phyloP scores from a whole-genome alignment of 805 yeast species.

The Kodamaea fukazawae region DNA sequence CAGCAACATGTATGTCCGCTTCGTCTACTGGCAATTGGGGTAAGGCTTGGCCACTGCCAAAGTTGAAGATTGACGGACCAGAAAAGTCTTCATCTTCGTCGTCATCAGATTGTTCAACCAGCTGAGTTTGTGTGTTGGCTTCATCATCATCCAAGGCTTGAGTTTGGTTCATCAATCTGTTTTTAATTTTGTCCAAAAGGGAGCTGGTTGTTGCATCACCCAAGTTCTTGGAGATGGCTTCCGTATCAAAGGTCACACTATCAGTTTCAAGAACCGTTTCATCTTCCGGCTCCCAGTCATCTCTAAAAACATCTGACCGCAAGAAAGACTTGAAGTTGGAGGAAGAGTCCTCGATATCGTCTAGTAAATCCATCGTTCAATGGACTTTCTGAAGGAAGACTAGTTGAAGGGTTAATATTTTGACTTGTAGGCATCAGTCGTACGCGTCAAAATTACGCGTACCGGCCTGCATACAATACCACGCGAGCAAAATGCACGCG shows the following conservation, averaged over 20 bases:
- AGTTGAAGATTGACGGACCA: slow-evolving; percentile 10
- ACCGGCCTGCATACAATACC: neutral
- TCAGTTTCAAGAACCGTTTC: slow-evolving; percentile 3
- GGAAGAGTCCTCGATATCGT: slow-evolving; percentile 11
- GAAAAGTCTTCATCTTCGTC: slow-evolving; percentile 5
- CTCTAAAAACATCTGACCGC: neutral
- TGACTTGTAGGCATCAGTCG: too few species aligned
- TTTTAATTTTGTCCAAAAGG: slow-evolving; percentile 7
- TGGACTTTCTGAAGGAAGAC: neutral
- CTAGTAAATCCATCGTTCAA: slow-evolving; percentile 13
- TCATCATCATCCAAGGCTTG: neutral
- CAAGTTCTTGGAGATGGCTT: slow-evolving; percentile 1
- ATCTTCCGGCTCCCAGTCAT: neutral
- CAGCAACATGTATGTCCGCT: slow-evolving; percentile 12
- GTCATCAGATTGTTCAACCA: neutral
- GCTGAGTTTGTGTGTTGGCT: neutral
- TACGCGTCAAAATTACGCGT: slow-evolving; percentile 1
- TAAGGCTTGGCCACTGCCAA: slow-evolving; percentile 17
- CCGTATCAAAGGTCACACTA: neutral
- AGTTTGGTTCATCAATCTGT: slow-evolving; percentile 4
- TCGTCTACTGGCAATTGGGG: slow-evolving; percentile 33
- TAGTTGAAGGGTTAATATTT: too few species aligned
- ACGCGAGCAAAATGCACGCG: too few species aligned
- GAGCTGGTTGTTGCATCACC: slow-evolving; percentile 2
- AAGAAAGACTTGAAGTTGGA: slow-evolving; percentile 3